phyloP scores from a whole-genome alignment of 768 basidiomycete species.

The Auricularia auricula-judae region DNA sequence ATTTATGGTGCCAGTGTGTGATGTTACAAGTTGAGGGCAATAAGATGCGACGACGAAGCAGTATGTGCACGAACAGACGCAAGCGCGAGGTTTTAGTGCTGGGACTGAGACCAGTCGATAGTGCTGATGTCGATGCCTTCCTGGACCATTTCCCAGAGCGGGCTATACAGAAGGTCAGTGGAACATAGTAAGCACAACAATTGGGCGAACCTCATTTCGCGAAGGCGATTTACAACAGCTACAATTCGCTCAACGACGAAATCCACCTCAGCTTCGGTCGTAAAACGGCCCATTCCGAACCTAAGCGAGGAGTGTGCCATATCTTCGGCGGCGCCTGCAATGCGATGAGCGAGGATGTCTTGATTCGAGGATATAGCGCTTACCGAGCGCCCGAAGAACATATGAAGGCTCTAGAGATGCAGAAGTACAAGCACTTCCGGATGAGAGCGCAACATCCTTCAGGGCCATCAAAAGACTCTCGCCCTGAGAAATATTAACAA shows the following conservation, averaged over 20 bases:
- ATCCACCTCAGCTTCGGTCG: slow-evolving; percentile 94
- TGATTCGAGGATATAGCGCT: not conserved
- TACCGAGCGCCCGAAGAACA: slow-evolving; percentile 88
- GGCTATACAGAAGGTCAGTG: slow-evolving; percentile 32
- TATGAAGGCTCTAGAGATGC: slow-evolving; percentile 98
- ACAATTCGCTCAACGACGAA: slow-evolving; percentile 85
- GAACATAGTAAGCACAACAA: slow-evolving; percentile 5
- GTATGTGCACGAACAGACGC: too few relatives aligned
- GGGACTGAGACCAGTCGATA: slow-evolving; percentile 77
- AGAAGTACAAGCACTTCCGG: slow-evolving; percentile 96
- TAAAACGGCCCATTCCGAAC: slow-evolving; percentile 96
- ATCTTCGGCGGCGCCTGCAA: slow-evolving; percentile 82
- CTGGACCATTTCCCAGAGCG: slow-evolving; percentile 99
- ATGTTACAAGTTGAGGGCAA: too few relatives aligned
- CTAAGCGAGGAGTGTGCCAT: slow-evolving; percentile 98
- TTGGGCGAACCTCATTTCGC: slow-evolving; percentile 76
- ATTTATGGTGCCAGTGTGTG: too few relatives aligned
- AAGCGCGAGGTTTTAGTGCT: not conserved
- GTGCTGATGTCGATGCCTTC: slow-evolving; percentile 94
- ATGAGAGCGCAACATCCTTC: slow-evolving; percentile 97
- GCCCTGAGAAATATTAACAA: slow-evolving; percentile 27
- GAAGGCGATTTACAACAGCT: slow-evolving; percentile 70
- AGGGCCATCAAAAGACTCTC: slow-evolving; percentile 96
- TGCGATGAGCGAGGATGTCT: slow-evolving; percentile 1
- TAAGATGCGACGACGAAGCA: too few relatives aligned